Evolutionary conservation across 1,284 basidiomycete genomes (phyloP), one percentile per base, ranked within the genome.

Genomic region (Ganoderma lingzhi): DNA sequence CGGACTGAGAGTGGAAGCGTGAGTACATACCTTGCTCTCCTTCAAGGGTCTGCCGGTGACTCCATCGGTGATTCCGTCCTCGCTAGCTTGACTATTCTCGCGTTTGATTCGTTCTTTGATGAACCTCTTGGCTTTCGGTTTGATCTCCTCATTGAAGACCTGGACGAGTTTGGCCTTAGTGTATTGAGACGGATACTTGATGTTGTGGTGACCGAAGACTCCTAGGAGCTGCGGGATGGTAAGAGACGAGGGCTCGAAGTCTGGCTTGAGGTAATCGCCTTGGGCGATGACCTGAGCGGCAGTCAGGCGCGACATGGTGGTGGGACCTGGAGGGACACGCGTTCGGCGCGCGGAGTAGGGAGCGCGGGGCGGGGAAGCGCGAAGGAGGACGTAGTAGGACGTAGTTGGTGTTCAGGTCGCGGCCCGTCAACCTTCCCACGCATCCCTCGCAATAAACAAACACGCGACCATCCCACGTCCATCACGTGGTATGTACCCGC

Each of bases 131-230:
- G 87, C 84, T 66, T 88, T 87, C 9, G 90, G 83, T 75, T 87
- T 89, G 74, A 98, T 87, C 79, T 95, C 85, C 44, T 90, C 85
- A 69, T 95, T 89, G 81, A 96, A 99, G 4, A 92, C 82, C 51
- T 89, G 84, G 12, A 98, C 87, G 32, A 99, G 88, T 75, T 95
- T 96, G 6, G 91, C 85, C 81, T 99, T 99, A 71, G 94, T 95
- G 76, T 94, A 92, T 1, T 90, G 89, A 3, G 91, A 88, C 6
- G 93, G 89, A 80, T 93, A 95, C 41, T 85, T 83, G 76, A 97
- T 84, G 71, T 92, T 89, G 82, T 99, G 95, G 77, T 92, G 92
- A 51, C 93, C 89, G 63, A 99, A 86, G 66, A 98, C 82, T 62
- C 92, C 92, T 14, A 95, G 86, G 6, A 97, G 84, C 76, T 96